A percentile compares a stretch with the other conserved stretches of the same genome.
Evolutionary conservation across 176 grass and related monocot species (phyloP).

Genomic region (Carex myosuroides): DNA sequence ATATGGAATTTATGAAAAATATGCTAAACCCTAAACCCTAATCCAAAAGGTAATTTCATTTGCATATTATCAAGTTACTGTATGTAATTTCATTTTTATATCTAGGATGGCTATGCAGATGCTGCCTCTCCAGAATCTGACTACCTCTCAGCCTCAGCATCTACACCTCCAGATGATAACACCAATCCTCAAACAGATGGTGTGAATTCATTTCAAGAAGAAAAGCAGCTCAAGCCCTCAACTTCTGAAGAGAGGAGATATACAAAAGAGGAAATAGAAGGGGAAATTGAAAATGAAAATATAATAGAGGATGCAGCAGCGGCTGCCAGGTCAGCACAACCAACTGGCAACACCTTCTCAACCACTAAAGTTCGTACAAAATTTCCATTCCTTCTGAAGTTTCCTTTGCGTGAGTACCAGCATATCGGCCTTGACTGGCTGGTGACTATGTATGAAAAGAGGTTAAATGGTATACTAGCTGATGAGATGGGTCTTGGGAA

Average conservation of each 20-base stretch:
- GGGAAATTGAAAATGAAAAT: slow-evolving; percentile 47
- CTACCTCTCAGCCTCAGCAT: slow-evolving; percentile 29
- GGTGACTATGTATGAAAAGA: slow-evolving; percentile 97
- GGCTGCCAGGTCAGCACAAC: slow-evolving; percentile 94
- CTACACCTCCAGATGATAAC: slow-evolving; percentile 35
- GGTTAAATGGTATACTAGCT: slow-evolving; percentile 97
- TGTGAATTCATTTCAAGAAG: slow-evolving; percentile 1
- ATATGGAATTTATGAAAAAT: neutral
- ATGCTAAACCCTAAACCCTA: neutral
- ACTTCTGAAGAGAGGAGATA: slow-evolving; percentile 30
- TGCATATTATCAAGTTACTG: neutral
- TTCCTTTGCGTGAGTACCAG: slow-evolving; percentile 96
- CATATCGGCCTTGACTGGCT: slow-evolving; percentile 98
- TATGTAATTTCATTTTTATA: slow-evolving; percentile 38
- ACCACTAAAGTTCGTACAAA: slow-evolving; percentile 91
- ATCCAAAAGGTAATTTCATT: neutral
- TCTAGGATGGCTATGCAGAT: slow-evolving; percentile 80
- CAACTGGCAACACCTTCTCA: slow-evolving; percentile 95
- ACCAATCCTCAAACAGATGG: slow-evolving; percentile 29
- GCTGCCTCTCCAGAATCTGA: slow-evolving; percentile 44
- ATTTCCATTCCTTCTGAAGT: slow-evolving; percentile 97
- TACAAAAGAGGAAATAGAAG: slow-evolving; percentile 25
- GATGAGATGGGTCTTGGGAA: slow-evolving; percentile 99
- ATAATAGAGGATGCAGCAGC: slow-evolving; percentile 93
- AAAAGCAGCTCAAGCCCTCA: neutral